Conservation (phyloP, 139 green algal genomes). For the Chlamydomonas schloesseri region DNA sequence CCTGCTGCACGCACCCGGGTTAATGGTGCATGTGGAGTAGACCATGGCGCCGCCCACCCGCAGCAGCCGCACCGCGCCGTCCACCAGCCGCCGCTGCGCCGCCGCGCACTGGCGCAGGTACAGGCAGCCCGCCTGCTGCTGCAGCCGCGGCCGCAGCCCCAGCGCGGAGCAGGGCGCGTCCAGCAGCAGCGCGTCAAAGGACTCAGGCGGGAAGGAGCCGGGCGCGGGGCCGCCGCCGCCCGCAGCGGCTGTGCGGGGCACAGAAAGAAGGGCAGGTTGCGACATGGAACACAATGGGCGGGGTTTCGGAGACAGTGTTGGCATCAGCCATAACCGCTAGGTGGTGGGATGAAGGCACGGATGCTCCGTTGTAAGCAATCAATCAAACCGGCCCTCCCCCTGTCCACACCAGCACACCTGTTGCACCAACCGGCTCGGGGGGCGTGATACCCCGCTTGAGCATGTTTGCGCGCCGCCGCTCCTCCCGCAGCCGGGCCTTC, state of each 20-base stretch:
- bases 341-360: too few species aligned
- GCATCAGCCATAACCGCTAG: too few species aligned
- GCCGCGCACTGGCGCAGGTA: neutral
- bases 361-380: too few species aligned
- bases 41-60: slow-evolving; percentile 84
- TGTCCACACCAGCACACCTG: neutral
- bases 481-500: slow-evolving; percentile 46
- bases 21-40: slow-evolving; percentile 93
- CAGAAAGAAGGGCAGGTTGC: too few species aligned
- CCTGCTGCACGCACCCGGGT: slow-evolving; percentile 79
- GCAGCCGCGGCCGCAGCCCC: slow-evolving; percentile 80
- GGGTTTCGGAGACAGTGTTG: too few species aligned
- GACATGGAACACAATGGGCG: too few species aligned
- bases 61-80: slow-evolving; percentile 81
- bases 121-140: slow-evolving; percentile 14
- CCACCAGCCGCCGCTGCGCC: slow-evolving; percentile 64
- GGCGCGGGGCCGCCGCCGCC: too few species aligned
- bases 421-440: neutral
- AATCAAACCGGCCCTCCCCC: too few species aligned
- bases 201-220: slow-evolving; percentile 60
- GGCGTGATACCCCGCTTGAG: slow-evolving; percentile 40
- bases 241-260: too few species aligned
- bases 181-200: slow-evolving; percentile 88
- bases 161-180: slow-evolving; percentile 90
- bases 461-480: slow-evolving; percentile 50